These are phyloP conservation scores for Colletotrichum lupini DNA, from an alignment of 2,329 filamentous ascomycete species.

Conservation along the genomic window DNA sequence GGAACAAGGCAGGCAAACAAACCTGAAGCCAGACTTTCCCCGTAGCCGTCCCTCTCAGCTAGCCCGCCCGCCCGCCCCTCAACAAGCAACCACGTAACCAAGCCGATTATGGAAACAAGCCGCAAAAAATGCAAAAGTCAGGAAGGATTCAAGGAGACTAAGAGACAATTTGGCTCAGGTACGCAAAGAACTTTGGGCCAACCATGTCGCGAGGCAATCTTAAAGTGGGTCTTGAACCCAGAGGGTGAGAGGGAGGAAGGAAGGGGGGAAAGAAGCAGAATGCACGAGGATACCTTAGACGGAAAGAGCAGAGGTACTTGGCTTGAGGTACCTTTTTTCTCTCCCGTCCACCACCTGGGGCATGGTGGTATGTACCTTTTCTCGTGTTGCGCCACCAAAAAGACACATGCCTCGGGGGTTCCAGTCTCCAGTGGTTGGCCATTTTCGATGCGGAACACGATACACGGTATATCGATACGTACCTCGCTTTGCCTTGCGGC, in stretches of 20 bases:
- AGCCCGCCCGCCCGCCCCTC: too few relatives aligned
- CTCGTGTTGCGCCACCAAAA: neutral
- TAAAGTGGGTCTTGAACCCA: neutral
- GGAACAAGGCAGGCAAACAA: neutral
- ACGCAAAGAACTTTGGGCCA: neutral
- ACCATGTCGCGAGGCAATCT: neutral
- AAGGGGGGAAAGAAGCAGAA: neutral
- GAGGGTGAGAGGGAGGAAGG: neutral
- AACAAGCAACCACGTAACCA: neutral
- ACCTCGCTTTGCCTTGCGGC: neutral
- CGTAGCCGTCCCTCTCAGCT: neutral
- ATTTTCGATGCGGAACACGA: neutral
- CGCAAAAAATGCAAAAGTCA: neutral
- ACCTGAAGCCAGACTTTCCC: neutral
- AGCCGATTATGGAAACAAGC: neutral
- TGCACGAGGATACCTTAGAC: neutral
- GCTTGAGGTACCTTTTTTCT: too few relatives aligned
- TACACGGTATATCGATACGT: too few relatives aligned
- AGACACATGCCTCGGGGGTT: neutral
- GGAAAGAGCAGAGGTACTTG: neutral
- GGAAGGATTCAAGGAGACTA: neutral
- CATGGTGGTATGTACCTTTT: neutral
- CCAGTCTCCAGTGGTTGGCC: neutral
- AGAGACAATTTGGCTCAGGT: neutral
- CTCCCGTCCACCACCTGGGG: neutral